These are phyloP conservation scores for Malus domestica DNA, from an alignment of 306 rosid genomes.

Conservation along the genomic window DNA sequence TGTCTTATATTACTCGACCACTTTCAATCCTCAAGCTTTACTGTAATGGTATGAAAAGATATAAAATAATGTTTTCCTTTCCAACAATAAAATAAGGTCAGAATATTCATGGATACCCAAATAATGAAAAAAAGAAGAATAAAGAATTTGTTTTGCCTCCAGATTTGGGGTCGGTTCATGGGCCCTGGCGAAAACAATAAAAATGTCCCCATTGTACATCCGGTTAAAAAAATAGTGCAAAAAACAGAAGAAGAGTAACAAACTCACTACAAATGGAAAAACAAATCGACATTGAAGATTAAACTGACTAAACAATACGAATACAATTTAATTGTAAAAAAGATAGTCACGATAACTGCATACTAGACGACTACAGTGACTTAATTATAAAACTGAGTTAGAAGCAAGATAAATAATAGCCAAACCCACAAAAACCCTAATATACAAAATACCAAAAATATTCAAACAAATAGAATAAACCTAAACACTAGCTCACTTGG, in stretches of 20 bases:
- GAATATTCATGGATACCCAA: background rate
- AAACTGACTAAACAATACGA: no score
- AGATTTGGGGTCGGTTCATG: constrained; percentile 15
- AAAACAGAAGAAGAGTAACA: background rate
- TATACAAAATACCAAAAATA: no score
- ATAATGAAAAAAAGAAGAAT: background rate
- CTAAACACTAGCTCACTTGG: no score
- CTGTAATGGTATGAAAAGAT: background rate
- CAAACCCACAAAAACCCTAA: background rate
- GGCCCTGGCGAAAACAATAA: constrained; percentile 3
- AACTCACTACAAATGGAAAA: background rate
- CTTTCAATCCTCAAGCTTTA: background rate
- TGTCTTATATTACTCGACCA: background rate
- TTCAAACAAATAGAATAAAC: no score
- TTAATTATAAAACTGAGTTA: background rate
- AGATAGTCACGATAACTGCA: no score
- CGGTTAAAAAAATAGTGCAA: background rate
- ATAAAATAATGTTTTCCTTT: background rate
- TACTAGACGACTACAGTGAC: no score
- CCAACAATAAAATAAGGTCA: background rate
- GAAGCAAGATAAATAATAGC: background rate
- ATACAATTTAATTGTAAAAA: no score
- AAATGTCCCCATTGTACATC: background rate
- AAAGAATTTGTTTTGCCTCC: background rate
- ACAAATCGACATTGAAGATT: no score